Conservation (phyloP, 2,329 filamentous ascomycete genomes). For the Lasiodiplodia theobromae region DNA sequence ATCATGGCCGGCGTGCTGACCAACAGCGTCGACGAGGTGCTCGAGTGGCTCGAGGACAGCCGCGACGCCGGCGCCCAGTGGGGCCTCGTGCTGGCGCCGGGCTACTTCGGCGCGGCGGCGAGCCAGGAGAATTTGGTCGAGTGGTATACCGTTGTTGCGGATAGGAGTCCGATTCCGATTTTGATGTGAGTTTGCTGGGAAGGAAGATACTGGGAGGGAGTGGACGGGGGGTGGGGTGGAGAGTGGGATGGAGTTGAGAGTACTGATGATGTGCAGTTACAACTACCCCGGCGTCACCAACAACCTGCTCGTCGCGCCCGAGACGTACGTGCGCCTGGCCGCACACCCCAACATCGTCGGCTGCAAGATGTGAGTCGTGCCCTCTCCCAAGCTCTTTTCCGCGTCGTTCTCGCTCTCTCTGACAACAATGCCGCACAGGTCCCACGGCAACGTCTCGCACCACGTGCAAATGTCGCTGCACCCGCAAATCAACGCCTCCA, state of each 20-base stretch:
- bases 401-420: background rate
- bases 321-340: conserved; percentile 62
- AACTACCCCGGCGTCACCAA: conserved; percentile 71
- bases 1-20: conserved; percentile 66
- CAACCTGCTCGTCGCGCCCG: conserved; percentile 62
- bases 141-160: conserved; percentile 65
- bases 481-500: conserved; percentile 66
- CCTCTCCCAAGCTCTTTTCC: background rate
- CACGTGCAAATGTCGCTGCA: conserved; percentile 63
- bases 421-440: conserved; percentile 39
- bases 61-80: conserved; percentile 62
- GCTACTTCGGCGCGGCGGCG: conserved; percentile 19
- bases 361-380: conserved; percentile 61
- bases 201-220: background rate
- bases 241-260: background rate
- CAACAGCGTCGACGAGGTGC: conserved; percentile 64
- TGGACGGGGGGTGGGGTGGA: too few species aligned
- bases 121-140: conserved; percentile 19
- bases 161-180: conserved; percentile 62
- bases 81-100: conserved; percentile 61
- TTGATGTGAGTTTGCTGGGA: conserved; percentile 55
- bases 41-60: conserved; percentile 59
- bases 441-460: conserved; percentile 66
- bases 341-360: conserved; percentile 68
- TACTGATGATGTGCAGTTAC: conserved; percentile 49